A percentile compares a stretch with the other conserved stretches of the same genome.
Evolutionary conservation across 192 early-diverging fungal genomes (phyloP).

Genomic region (Dissophora globulifera): DNA sequence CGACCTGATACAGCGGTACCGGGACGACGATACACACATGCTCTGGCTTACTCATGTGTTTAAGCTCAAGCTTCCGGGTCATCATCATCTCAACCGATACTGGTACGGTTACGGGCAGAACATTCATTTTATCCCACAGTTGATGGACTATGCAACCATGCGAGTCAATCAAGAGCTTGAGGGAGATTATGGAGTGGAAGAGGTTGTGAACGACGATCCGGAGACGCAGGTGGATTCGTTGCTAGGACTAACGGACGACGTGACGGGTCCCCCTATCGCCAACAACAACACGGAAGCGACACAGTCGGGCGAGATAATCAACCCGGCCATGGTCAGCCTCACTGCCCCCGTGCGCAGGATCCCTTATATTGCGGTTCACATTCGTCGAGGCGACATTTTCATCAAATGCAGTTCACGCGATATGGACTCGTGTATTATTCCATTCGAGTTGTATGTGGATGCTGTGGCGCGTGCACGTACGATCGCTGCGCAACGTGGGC

Average conservation of each 20-base stretch:
- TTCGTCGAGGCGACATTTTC: constrained; percentile 37
- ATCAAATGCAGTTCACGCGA: constrained; percentile 4
- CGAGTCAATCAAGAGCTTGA: constrained; percentile 17
- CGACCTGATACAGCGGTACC: constrained; percentile 23
- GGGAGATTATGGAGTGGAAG: constrained; percentile 3
- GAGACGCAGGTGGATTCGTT: constrained; percentile 1
- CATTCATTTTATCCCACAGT: constrained; percentile 29
- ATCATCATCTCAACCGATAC: too few species aligned
- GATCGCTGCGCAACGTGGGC: constrained; percentile 1
- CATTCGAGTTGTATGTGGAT: constrained; percentile 1
- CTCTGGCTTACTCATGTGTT: constrained; percentile 23
- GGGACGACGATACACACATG: constrained; percentile 3
- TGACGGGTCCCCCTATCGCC: neutral
- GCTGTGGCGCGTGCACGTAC: constrained; percentile 15
- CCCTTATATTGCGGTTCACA: constrained; percentile 37
- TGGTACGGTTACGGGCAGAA: constrained; percentile 10
- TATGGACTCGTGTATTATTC: constrained; percentile 7
- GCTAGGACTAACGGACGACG: neutral
- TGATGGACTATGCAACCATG: constrained; percentile 31
- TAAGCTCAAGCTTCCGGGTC: constrained; percentile 21
- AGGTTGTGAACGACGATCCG: constrained; percentile 17
- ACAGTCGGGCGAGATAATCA: neutral
- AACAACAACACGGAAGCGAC: neutral
- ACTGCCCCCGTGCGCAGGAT: constrained; percentile 3
- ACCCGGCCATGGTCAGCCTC: neutral